Evolutionary conservation across 306 rosid species (phyloP).

Genomic region (Cicer chorassanicum): DNA sequence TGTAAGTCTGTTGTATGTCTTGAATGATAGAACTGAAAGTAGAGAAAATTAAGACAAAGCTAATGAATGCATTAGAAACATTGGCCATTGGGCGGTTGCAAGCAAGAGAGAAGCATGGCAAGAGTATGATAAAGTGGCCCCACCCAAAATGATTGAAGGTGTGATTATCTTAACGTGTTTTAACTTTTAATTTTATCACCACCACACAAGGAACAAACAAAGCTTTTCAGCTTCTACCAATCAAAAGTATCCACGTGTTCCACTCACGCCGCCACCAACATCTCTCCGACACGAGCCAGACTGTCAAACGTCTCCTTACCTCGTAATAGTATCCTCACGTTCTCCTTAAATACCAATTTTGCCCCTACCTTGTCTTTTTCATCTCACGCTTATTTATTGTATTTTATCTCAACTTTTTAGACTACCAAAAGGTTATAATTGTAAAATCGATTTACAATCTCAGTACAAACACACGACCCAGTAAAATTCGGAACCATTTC

Average conservation of each 20-base stretch:
- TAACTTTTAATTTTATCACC: background rate
- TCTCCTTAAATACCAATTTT: background rate
- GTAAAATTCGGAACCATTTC: constrained; percentile 9
- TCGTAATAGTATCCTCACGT: constrained; percentile 29
- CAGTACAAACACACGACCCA: background rate
- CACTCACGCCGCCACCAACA: constrained; percentile 52
- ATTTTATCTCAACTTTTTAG: background rate
- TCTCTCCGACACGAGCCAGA: constrained; percentile 41
- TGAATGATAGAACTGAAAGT: too few species aligned
- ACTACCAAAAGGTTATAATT: background rate
- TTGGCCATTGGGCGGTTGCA: background rate
- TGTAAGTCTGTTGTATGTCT: too few species aligned
- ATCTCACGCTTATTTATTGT: too few species aligned
- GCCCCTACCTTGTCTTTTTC: constrained; percentile 31
- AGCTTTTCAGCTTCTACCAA: background rate
- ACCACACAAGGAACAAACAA: background rate
- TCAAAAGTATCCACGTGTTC: constrained; percentile 15
- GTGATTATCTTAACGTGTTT: background rate
- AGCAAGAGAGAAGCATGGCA: constrained; percentile 3
- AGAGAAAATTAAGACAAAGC: too few species aligned
- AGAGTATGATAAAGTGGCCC: background rate
- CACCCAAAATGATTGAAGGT: constrained; percentile 42
- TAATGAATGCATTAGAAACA: background rate
- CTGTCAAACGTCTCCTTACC: constrained; percentile 44
- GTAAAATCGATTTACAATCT: background rate